Percentiles rank a stretch among this genome's conserved stretches.
These are phyloP conservation scores for Stylosanthes scabra DNA, from an alignment of 331 rosid genomes.

Conservation along the genomic window DNA sequence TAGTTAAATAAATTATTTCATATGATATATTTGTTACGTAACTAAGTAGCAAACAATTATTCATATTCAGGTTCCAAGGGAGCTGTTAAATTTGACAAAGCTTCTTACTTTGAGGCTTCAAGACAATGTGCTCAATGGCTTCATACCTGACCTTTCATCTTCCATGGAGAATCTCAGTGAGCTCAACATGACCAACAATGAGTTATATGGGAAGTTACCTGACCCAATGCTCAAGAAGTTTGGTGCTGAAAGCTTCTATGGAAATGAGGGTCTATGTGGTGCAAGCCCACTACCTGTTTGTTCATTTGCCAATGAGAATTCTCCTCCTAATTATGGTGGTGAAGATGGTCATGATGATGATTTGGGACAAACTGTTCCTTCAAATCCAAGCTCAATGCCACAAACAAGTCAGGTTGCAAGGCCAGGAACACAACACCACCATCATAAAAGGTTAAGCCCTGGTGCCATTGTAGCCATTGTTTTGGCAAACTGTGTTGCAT, in stretches of 20 bases:
- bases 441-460: conserved; percentile 55
- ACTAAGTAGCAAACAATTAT: too few relatives aligned
- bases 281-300: conserved; percentile 66
- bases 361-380: conserved; percentile 60
- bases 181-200: conserved; percentile 81
- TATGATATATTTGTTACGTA: too few relatives aligned
- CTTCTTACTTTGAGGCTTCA: conserved; percentile 83
- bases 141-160: conserved; percentile 70
- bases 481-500: conserved; percentile 73
- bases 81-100: conserved; percentile 46
- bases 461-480: conserved; percentile 88
- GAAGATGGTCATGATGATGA: background rate
- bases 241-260: conserved; percentile 66
- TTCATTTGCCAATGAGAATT: conserved; percentile 43
- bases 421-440: conserved; percentile 17
- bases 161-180: conserved; percentile 61
- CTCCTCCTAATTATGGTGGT: background rate
- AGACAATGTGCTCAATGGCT: conserved; percentile 76
- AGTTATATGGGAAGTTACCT: conserved; percentile 69
- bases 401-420: conserved; percentile 48
- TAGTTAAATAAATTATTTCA: too few relatives aligned
- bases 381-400: conserved; percentile 80
- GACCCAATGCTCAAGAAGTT: conserved; percentile 67
- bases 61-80: conserved; percentile 52
- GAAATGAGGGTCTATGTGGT: conserved; percentile 89